Base-by-base conservation (phyloP, 2,329 filamentous ascomycete species). In the Pseudopithomyces chartarum region DNA sequence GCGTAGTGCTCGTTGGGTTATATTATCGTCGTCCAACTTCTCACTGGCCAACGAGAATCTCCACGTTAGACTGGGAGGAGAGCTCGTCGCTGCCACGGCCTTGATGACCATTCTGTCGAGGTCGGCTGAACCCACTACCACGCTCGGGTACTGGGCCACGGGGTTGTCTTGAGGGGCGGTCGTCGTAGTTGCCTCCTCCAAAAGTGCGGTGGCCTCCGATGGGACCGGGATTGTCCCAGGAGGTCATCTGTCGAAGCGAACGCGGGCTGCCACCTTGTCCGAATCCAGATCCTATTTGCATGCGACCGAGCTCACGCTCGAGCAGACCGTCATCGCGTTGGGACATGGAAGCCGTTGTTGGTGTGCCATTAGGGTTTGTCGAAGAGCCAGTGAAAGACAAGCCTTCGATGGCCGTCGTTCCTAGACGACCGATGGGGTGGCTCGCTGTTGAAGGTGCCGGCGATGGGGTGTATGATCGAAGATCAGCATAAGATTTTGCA, bases 401-500 rank as follows among this genome's bases (percentile, higher is more conserved):
- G 5, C 66, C 69, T 32, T 73, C 69, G 5, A 73, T 62, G 15
- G 71, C 72, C 36, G 86, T 84, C 59, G 84, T 84, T 61, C 88
- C 84, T 53, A 86, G 83, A 44, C 85, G 80, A 53, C 87, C 84
- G 61, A 86, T 86, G 54, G 91, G 88, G 73, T 96, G 97, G 80
- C 92, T 96, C 6, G 91, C 91, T 17, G 91, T 92, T 12, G 95
- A 97, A 7, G 89, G 89, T 2, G 91, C 94, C 6, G 95, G 94
- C 66, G 94, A 98, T 11, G 94, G 94, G 15, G 93, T 97, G 78
- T 96, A 97, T 1, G 93, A 96, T 62, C 94, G 90, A 61, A 99
- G 81, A 73, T 99, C 95, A 34, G 94, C 95, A 74, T 97, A 97
- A 49, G 94, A 98, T 81, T 98, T 98, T 60, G 94, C 95, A 26